Base-by-base conservation (phyloP, 2,329 filamentous ascomycete species). In the Cladosporium sp. region DNA sequence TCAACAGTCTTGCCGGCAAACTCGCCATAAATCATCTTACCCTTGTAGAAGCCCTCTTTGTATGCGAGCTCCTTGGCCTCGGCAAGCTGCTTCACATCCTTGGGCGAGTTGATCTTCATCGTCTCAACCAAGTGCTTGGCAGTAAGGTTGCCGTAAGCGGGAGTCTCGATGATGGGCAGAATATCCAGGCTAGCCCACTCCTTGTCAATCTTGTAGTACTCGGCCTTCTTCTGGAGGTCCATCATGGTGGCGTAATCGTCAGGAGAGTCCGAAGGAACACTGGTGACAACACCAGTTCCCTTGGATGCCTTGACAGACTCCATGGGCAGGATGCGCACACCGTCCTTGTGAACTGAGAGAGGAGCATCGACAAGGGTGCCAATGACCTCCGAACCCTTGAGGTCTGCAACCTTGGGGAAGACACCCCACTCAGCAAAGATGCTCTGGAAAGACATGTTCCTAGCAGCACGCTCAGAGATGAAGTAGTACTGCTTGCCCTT, bases 11-110 rank as follows among this genome's bases (percentile, higher is more conserved):
- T 87, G 61, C 94, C 95, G 78, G 89, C 91, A 80, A 91, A 96
- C 33, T 97, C 91, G 65, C 95, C 95, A 67, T 92, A 86, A 69
- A 93, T 83, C 88, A 99, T 91, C 66, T 86, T 90, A 70, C 95
- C 95, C 81, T 97, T 93, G 83, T 99, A 99, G 83, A 92, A 98
- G 18, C 93, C 95, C 76, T 97, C 93, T 80, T 95, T 97, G 85
- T 99, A 99, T 0, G 95, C 93, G 70, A 96, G 82, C 71, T 98
- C 94, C 81, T 99, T 99, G 55, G 95, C 95, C 78, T 97, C 91
- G 55, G 91, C 91, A 56, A 99, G 88, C 79, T 93, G 90, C 77
- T 91, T 95, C 40, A 89, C 86, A 76, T 99, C 95, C 80, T 99
- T 99, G 68, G 95, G 94, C 14, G 94, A 98, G 70, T 92, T 89